A percentile compares a stretch with the other conserved stretches of the same genome.
These are phyloP conservation scores for Camellia granthamiana DNA, from an alignment of 148 eudicot species.

Conservation along the genomic window DNA sequence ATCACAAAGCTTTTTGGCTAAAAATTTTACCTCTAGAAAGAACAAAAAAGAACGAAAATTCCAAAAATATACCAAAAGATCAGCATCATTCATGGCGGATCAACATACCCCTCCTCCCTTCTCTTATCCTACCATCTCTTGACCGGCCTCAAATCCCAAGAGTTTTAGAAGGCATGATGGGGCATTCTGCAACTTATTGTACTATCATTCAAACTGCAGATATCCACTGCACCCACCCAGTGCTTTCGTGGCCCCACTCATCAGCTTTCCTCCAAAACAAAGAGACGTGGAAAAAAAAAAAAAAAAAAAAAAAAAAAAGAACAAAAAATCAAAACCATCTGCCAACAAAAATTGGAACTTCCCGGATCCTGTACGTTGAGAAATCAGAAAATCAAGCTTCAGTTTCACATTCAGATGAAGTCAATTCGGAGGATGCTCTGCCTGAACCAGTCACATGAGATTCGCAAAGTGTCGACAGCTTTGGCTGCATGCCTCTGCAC, in stretches of 20 bases:
- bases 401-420: slow-evolving; percentile 27
- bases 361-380: slow-evolving; percentile 19
- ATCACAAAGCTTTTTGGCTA: slow-evolving; percentile 15
- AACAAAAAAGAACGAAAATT: slow-evolving; percentile 2
- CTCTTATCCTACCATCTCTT: slow-evolving; percentile 23
- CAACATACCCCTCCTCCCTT: slow-evolving; percentile 16
- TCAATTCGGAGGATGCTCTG: slow-evolving; percentile 34
- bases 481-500: slow-evolving; percentile 37
- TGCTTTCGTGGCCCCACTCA: slow-evolving; percentile 12
- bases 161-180: slow-evolving; percentile 27
- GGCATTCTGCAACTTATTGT: slow-evolving; percentile 36
- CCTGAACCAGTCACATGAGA: slow-evolving; percentile 33
- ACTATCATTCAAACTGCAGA: slow-evolving; percentile 24
- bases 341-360: slow-evolving; percentile 23
- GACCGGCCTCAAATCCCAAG: slow-evolving; percentile 2
- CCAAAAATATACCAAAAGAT: slow-evolving; percentile 22
- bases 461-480: slow-evolving; percentile 29
- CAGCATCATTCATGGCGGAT: slow-evolving; percentile 28
- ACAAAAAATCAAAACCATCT: slow-evolving; percentile 17
- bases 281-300: not conserved
- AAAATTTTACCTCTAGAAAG: slow-evolving; percentile 10
- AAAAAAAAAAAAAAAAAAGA: slow-evolving; percentile 7
- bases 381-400: slow-evolving; percentile 32
- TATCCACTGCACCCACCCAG: too few species aligned
- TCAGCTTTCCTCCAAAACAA: slow-evolving; percentile 18